phyloP scores from a whole-genome alignment of 495 filamentous ascomycete genomes.

The Extremus antarcticus region DNA sequence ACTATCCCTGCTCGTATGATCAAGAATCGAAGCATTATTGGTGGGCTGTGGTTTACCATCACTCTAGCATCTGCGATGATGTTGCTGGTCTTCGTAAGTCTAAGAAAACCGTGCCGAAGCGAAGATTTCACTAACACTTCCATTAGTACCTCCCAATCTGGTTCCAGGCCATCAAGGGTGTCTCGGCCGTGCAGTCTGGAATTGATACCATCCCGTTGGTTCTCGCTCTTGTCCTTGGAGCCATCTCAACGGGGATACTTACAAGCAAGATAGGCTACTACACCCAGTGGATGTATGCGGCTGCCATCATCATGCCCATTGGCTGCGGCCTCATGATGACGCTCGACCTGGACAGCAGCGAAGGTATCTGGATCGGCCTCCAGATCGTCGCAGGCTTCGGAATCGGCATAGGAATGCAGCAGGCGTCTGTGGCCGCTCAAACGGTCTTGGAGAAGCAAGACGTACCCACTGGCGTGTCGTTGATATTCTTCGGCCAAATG shows the following conservation, averaged over 20 bases:
- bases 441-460: slow-evolving; percentile 25
- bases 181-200: slow-evolving; percentile 45
- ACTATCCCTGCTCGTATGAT: slow-evolving; percentile 33
- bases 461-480: slow-evolving; percentile 29
- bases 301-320: slow-evolving; percentile 42
- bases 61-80: slow-evolving; percentile 21
- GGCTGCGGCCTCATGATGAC: slow-evolving; percentile 56
- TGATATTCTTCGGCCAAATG: slow-evolving; percentile 32
- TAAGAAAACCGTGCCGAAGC: too few relatives aligned
- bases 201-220: slow-evolving; percentile 50
- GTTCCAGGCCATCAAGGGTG: slow-evolving; percentile 63
- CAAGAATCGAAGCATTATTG: slow-evolving; percentile 27
- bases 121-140: too few relatives aligned
- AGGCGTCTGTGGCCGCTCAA: slow-evolving; percentile 30
- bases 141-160: slow-evolving; percentile 60
- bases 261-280: slow-evolving; percentile 56
- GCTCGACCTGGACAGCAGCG: slow-evolving; percentile 39
- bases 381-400: slow-evolving; percentile 63
- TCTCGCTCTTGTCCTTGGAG: slow-evolving; percentile 35
- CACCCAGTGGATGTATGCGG: slow-evolving; percentile 46
- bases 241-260: slow-evolving; percentile 38
- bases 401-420: slow-evolving; percentile 45
- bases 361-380: slow-evolving; percentile 55
- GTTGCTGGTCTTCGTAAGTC: background rate
- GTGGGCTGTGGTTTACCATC: slow-evolving; percentile 22